Conservation (phyloP, 169 alveolate species). For the Plasmodium reichenowi region DNA sequence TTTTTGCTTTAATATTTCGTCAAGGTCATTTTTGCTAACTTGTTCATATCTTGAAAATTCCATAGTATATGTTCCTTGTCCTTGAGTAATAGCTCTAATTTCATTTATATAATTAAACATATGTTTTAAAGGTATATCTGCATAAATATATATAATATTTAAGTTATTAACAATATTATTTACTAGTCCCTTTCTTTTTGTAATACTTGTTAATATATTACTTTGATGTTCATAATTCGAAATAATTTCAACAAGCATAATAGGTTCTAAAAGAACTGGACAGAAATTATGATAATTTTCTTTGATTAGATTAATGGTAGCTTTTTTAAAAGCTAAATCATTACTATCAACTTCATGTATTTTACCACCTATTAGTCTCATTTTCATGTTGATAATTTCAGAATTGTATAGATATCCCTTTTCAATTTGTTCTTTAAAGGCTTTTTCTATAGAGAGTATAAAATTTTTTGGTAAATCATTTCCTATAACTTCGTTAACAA, state of each 20-base stretch:
- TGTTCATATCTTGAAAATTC: constrained; percentile 89
- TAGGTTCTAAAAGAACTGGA: constrained; percentile 93
- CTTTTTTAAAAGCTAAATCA: constrained; percentile 94
- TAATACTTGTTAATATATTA: constrained; percentile 89
- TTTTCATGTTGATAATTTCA: constrained; percentile 93
- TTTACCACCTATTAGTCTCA: constrained; percentile 92
- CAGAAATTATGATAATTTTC: constrained; percentile 87
- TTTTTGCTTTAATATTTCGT: constrained; percentile 80
- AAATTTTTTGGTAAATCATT: constrained; percentile 94
- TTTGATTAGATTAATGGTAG: constrained; percentile 86
- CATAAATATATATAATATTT: constrained; percentile 89
- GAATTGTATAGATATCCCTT: constrained; percentile 94
- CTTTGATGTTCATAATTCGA: constrained; percentile 90
- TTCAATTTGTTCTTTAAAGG: constrained; percentile 92
- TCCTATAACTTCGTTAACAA: constrained; percentile 87
- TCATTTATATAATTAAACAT: constrained; percentile 97
- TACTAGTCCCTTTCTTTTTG: constrained; percentile 92
- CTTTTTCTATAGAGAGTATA: constrained; percentile 95
- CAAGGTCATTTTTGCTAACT: constrained; percentile 86
- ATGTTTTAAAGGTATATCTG: constrained; percentile 93
- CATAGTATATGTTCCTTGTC: constrained; percentile 96
- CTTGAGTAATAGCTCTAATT: constrained; percentile 92
- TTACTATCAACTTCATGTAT: constrained; percentile 96
- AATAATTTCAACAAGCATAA: constrained; percentile 94
- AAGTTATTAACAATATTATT: constrained; percentile 90